Base-by-base conservation (phyloP, 148 eudicot species). In the Suaeda aralocaspica region DNA sequence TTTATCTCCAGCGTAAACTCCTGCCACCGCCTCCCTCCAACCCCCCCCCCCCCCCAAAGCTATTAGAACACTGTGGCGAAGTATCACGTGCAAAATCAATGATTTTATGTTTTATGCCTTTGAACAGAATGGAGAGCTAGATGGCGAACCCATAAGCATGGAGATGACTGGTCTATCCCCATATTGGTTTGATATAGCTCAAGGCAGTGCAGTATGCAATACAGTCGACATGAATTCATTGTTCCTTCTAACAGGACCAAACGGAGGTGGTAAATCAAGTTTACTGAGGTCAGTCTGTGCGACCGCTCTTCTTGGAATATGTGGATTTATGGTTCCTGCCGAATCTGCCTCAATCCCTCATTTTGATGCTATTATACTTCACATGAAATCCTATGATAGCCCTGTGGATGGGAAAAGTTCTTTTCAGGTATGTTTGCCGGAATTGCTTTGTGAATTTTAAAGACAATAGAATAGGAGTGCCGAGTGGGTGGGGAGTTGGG, bases 331-430 rank as follows among this genome's bases (percentile, higher is more conserved):
- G 98, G 96, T 94, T 56, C 98, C 97, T 65, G 98, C 96, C 28
- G 92, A 87, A 67, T 90, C 96, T 59, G 97, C 98, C 56, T 73
- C 70, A 44, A 89, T 91, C 68, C 98, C 97, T 71, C 92, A 90
- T 83, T 91, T 91, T 68, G 98, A 94, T 75, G 86, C 97, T 49
- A 82, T 94, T 55, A 84, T 83, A 87, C 88, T 94, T 68, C 98
- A 94, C 83, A 85, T 94, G 95, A 94, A 91, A 79, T 88, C 98
- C 70, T 91, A 94, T 74, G 98, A 94, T 74, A 94, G 98, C 82
- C 98, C 98, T 78, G 87, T 87, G 58, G 98, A 94, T 85, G 97
- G 97, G 61, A 94, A 94, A 79, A 94, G 98, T 78, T 94, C 96
- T 56, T 94, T 94, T 81, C 98, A 94, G 97, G 98, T 93, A 74